These are phyloP conservation scores for Colletotrichum camelliae DNA, from an alignment of 2,329 filamentous ascomycete genomes.

Conservation along the genomic window DNA sequence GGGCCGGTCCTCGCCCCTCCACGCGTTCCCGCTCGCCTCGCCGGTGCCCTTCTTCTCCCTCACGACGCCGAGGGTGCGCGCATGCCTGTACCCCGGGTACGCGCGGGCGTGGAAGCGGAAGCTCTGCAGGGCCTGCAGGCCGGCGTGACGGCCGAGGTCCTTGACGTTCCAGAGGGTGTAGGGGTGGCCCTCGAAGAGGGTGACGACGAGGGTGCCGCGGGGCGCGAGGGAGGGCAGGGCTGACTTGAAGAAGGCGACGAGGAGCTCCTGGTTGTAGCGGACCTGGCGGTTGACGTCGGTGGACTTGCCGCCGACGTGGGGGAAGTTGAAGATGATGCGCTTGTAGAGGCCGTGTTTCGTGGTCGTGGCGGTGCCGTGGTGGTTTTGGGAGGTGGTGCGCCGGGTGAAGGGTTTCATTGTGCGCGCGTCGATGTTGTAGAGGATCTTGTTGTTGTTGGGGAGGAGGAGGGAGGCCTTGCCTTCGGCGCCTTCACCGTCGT, in stretches of 20 bases:
- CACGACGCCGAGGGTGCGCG: constrained; percentile 73
- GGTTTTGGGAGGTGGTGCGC: constrained; percentile 8
- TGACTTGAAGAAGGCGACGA: constrained; percentile 71
- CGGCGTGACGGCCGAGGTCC: constrained; percentile 81
- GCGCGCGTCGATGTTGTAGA: constrained; percentile 72
- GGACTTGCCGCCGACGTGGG: constrained; percentile 89
- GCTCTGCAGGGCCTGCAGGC: constrained; percentile 72
- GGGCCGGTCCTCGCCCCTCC: constrained; percentile 46
- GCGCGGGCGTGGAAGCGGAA: constrained; percentile 70
- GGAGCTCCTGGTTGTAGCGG: constrained; percentile 83
- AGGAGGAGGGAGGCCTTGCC: constrained; percentile 20
- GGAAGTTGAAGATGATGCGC: constrained; percentile 93
- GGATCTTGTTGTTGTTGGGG: constrained; percentile 45
- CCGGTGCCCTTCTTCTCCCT: constrained; percentile 47
- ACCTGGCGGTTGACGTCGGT: constrained; percentile 96
- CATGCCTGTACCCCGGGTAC: constrained; percentile 79
- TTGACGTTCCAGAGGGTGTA: constrained; percentile 96
- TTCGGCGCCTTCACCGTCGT: background rate
- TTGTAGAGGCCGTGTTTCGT: constrained; percentile 60
- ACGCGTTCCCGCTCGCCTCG: constrained; percentile 43
- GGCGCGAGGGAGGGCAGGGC: constrained; percentile 56
- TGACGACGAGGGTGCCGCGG: constrained; percentile 75
- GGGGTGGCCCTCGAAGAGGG: constrained; percentile 90
- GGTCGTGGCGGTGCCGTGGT: constrained; percentile 30
- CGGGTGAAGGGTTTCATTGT: constrained; percentile 59